Base-by-base conservation (phyloP, 2,329 filamentous ascomycete genomes). In the Neospermospora avenae region DNA sequence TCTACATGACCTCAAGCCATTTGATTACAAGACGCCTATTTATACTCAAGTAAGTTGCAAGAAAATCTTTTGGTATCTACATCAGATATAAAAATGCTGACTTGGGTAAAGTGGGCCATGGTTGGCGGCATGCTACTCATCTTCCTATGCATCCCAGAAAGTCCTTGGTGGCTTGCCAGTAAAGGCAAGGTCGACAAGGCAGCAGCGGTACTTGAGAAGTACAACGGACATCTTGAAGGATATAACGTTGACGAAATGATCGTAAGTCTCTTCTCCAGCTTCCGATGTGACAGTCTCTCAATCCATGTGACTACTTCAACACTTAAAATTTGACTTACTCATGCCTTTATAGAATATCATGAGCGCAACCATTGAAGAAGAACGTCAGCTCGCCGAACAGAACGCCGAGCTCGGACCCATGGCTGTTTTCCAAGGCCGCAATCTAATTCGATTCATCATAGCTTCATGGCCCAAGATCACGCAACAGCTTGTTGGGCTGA, bases 91-190 rank as follows among this genome's bases (percentile, higher is more conserved):
- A n/a, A 49, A 37, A 45, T n/a, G 2, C 14, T 25, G 14, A 46
- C 20, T 49, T 13, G 34, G 58, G 34, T 61, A 35, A 63, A 80
- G 68, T 80, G 77, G 77, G 73, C 74, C 0, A 76, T 77, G 69
- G 69, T 80, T 13, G 77, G 76, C 0, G 31, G 73, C 6, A 78
- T 77, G 69, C 55, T 70, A 0, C 55, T 75, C 4, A 75, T 78
- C 20, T 78, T 76, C 45, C 11, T 74, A 5, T 57, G 74, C 14
- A 64, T 78, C 3, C 75, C 74, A 1, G 75, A 76, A 55, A 75
- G 75, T 0, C 77, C 77, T 0, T 75, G 74, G 60, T 78, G 74
- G 73, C 73, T 74, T 14, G 70, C 71, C 1, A 70, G 68, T 59
- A 69, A 72, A 48, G 73, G 70, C 18, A 72, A 71, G 49, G 54